Evolutionary conservation across 495 filamentous ascomycete genomes (phyloP), one percentile per base, ranked within the genome.

Genomic region (Penicillium odoratum): DNA sequence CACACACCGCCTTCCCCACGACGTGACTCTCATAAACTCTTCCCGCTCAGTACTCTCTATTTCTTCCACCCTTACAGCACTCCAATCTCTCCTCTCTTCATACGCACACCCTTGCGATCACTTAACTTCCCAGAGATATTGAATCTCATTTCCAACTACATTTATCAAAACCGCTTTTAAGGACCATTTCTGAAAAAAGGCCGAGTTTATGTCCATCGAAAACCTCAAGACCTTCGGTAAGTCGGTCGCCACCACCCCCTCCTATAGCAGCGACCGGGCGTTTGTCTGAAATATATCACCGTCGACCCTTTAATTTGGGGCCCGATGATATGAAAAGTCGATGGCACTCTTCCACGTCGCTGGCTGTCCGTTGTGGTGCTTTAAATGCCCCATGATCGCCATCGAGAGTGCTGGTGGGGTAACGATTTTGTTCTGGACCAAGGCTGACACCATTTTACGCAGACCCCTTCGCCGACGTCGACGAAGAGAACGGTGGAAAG

Each of bases 401-500:
- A 7, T 29, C 46, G 15, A 48, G 28, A 46, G 51, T 31, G 43
- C 53, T 64, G 66, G 74, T 71, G 75, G 71, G 75, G 73, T 75
- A 75, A 60, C 57, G 53, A 62, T 64, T 67, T 63, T 52, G 63
- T 58, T 59, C 55, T 54, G 65, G 53, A 62, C 62, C 61, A 57
- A 74, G 58, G 68, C 75, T 76, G 68, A 77, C 73, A 68, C 62
- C 64, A 58, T 56, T 60, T 58, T 58, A 58, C 52, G 68, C 74
- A 97, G 93, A 98, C 89, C 94, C 94, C 89, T 98, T 98, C 93
- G 94, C 94, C 88, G 94, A 98, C 90, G 95, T 93, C 88, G 94
- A 98, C 88, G 94, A 98, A 90, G 93, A 96, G 85, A 92, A 94
- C 79, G 91, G 90, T 76, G 92, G 92, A 81, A 88, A 94, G 78